Conservation (phyloP, 1,139 yeast species). For the Magnusiomyces tetraspermus region DNA sequence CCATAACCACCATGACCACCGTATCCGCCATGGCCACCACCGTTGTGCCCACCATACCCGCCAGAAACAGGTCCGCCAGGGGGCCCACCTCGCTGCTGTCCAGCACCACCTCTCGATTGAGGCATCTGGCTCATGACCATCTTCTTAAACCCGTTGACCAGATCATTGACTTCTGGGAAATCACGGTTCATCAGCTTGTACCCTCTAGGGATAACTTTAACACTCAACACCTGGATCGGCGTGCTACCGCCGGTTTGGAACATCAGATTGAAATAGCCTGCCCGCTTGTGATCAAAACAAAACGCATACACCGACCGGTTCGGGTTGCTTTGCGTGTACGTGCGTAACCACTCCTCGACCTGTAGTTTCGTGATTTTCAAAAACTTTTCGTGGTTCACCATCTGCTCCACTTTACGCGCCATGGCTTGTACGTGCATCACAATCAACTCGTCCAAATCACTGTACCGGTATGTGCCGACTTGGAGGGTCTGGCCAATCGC, state of each 20-base stretch:
- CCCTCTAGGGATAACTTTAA: constrained; percentile 79
- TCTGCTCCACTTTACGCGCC: constrained; percentile 74
- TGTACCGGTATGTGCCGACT: constrained; percentile 49
- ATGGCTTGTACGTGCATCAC: constrained; percentile 81
- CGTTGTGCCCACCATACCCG: neutral
- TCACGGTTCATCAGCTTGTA: constrained; percentile 67
- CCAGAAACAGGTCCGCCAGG: neutral
- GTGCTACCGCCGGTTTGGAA: constrained; percentile 71
- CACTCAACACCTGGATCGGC: constrained; percentile 79
- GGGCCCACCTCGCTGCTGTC: neutral
- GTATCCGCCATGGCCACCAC: neutral
- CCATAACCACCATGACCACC: neutral
- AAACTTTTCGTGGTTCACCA: constrained; percentile 82
- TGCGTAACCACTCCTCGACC: constrained; percentile 77
- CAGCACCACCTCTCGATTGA: neutral
- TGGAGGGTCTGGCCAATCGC: constrained; percentile 52
- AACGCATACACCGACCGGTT: constrained; percentile 85
- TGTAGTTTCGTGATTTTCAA: constrained; percentile 72
- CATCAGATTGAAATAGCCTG: constrained; percentile 83
- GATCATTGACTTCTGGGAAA: constrained; percentile 76
- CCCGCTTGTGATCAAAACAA: constrained; percentile 81
- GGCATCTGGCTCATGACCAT: constrained; percentile 22
- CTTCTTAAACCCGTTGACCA: constrained; percentile 90
- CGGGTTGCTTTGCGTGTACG: constrained; percentile 86
- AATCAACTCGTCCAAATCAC: constrained; percentile 88